A percentile compares a stretch with the other conserved stretches of the same genome.
phyloP scores from a whole-genome alignment of 140 eudicot genomes.

The Senecio squalidus region DNA sequence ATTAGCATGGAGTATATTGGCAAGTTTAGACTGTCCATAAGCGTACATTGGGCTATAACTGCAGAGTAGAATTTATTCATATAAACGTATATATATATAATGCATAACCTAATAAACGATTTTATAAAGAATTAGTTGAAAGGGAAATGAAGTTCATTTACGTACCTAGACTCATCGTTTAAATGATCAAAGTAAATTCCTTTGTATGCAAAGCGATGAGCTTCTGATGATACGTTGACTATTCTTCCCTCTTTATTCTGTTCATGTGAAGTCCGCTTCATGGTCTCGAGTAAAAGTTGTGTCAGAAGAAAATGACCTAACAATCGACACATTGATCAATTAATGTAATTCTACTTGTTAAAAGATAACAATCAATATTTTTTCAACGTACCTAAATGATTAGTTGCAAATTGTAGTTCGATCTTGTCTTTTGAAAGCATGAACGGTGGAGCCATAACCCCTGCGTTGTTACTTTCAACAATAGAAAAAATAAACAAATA shows the following conservation, averaged over 20 bases:
- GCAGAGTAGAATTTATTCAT: constrained; percentile 11
- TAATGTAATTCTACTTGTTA: neutral
- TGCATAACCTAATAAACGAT: neutral
- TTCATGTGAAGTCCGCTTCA: constrained; percentile 65
- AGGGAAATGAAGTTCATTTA: neutral
- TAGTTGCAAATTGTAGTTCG: constrained; percentile 49
- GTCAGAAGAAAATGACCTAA: constrained; percentile 89
- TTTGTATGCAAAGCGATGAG: constrained; percentile 52
- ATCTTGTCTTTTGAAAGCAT: constrained; percentile 46
- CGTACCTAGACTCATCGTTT: constrained; percentile 62
- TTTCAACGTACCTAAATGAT: constrained; percentile 34
- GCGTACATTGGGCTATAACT: constrained; percentile 53
- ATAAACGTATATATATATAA: neutral
- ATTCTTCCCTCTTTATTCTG: constrained; percentile 77
- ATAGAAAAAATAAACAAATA: neutral
- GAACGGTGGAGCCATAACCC: constrained; percentile 49
- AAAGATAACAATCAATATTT: neutral
- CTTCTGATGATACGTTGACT: constrained; percentile 67
- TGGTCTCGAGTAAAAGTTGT: constrained; percentile 64
- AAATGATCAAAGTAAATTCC: constrained; percentile 78
- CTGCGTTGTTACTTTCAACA: constrained; percentile 47
- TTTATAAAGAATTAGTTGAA: neutral
- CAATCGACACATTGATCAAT: neutral
- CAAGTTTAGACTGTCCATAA: constrained; percentile 87
- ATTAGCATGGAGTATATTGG: constrained; percentile 71